Conservation (phyloP, 352 stramenopile species). For the Phytophthora tubulina region DNA sequence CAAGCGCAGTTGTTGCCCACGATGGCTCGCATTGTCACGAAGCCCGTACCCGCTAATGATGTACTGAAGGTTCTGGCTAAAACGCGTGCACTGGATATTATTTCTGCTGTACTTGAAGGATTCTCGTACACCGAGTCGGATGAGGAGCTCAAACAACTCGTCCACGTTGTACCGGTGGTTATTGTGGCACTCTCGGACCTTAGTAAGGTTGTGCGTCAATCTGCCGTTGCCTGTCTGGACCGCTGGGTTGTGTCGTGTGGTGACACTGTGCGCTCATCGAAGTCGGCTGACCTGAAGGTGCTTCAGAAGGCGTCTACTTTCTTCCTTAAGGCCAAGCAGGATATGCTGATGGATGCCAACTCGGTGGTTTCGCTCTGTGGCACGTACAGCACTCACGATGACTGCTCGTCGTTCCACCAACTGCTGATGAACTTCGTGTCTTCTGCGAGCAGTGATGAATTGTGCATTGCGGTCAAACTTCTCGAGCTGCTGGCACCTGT, state of each 20-base stretch:
- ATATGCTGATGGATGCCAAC: conserved; percentile 80
- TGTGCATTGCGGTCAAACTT: conserved; percentile 64
- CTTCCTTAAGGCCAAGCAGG: conserved; percentile 72
- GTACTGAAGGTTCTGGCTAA: conserved; percentile 64
- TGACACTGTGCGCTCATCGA: conserved; percentile 30
- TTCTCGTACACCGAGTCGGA: conserved; percentile 48
- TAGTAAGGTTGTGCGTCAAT: conserved; percentile 62
- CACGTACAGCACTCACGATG: conserved; percentile 43
- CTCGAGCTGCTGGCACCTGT: conserved; percentile 71
- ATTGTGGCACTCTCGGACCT: conserved; percentile 71
- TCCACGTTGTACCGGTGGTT: conserved; percentile 66
- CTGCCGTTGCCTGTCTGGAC: conserved; percentile 68
- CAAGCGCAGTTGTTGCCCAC: conserved; percentile 69
- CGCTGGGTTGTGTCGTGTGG: conserved; percentile 54
- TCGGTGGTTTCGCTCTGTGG: conserved; percentile 66
- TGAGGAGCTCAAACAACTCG: conserved; percentile 55
- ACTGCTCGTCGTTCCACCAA: conserved; percentile 53
- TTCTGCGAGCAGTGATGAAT: conserved; percentile 54
- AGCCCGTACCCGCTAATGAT: conserved; percentile 36
- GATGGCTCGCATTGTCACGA: conserved; percentile 63
- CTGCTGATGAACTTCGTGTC: conserved; percentile 62
- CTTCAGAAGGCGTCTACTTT: conserved; percentile 46
- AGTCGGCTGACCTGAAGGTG: conserved; percentile 41
- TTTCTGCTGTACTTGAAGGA: conserved; percentile 70
- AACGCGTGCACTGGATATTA: conserved; percentile 71